Conservation (phyloP, 2,329 filamentous ascomycete species). For the Didymellaceae sp. region DNA sequence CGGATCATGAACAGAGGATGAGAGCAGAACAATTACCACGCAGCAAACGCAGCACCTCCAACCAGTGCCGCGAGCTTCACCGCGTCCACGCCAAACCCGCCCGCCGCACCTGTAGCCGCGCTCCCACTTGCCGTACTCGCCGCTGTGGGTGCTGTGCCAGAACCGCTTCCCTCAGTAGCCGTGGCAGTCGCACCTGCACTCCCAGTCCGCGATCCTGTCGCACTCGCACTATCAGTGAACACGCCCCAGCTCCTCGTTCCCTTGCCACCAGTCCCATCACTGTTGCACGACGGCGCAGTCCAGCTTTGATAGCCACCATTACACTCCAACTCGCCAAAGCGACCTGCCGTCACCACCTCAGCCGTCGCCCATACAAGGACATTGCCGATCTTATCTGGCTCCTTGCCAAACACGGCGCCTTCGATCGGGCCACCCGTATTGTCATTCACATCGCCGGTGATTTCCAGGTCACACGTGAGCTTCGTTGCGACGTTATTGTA, state of each 20-base stretch:
- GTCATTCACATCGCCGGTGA: conserved; percentile 3
- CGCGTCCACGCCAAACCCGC: conserved; percentile 1
- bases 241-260: neutral
- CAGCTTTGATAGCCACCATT: neutral
- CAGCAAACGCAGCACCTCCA: conserved; percentile 7
- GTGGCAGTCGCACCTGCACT: neutral
- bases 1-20: too few species aligned
- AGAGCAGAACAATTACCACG: too few species aligned
- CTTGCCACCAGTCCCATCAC: neutral
- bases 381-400: conserved; percentile 1
- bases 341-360: neutral
- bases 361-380: conserved; percentile 9
- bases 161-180: conserved; percentile 4
- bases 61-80: conserved; percentile 3
- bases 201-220: too few species aligned
- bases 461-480: conserved; percentile 1
- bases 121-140: conserved; percentile 4
- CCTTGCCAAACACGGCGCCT: neutral
- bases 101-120: neutral
- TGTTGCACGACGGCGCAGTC: neutral
- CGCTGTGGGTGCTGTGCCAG: neutral
- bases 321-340: conserved; percentile 2
- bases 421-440: conserved; percentile 1
- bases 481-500: neutral
- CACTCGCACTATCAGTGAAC: neutral